phyloP scores from a whole-genome alignment of 2,329 filamentous ascomycete genomes.

The Aspergillus tubingensis region DNA sequence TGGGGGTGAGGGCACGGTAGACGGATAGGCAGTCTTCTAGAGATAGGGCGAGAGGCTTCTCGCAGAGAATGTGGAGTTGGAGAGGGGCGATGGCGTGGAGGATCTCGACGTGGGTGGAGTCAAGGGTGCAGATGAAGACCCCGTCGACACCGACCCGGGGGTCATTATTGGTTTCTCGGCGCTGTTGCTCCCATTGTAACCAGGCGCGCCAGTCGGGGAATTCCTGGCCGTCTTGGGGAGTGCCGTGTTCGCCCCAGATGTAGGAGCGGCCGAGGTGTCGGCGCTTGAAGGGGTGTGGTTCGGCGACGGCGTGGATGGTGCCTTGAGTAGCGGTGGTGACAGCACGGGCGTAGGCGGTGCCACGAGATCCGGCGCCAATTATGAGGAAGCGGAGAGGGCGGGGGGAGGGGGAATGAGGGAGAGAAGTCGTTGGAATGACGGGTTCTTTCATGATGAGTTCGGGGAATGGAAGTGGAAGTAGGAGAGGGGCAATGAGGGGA shows the following conservation, averaged over 20 bases:
- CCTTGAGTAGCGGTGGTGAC: slow-evolving; percentile 67
- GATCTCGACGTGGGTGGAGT: slow-evolving; percentile 84
- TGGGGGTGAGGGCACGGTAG: slow-evolving; percentile 45
- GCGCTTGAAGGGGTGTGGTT: slow-evolving; percentile 78
- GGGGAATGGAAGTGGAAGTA: neutral
- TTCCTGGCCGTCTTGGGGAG: slow-evolving; percentile 61
- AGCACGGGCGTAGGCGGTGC: slow-evolving; percentile 70
- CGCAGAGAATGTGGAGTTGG: slow-evolving; percentile 83
- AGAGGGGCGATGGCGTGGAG: slow-evolving; percentile 69
- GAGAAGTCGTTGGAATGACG: slow-evolving; percentile 11
- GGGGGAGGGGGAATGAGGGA: neutral
- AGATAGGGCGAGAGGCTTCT: slow-evolving; percentile 87
- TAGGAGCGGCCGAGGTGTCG: slow-evolving; percentile 67
- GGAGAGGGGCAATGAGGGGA: neutral
- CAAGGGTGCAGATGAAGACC: slow-evolving; percentile 73
- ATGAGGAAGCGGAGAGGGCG: slow-evolving; percentile 67
- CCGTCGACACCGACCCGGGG: slow-evolving; percentile 59
- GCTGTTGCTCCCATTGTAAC: slow-evolving; percentile 67
- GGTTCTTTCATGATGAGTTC: slow-evolving; percentile 24
- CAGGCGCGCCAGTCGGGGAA: slow-evolving; percentile 77
- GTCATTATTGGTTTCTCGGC: slow-evolving; percentile 49
- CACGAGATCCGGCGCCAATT: slow-evolving; percentile 80
- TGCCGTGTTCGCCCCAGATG: slow-evolving; percentile 64
- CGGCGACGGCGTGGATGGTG: slow-evolving; percentile 74
- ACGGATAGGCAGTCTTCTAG: slow-evolving; percentile 77